Evolutionary conservation across 768 basidiomycete genomes (phyloP).

Genomic region (Wakefieldia striispora): DNA sequence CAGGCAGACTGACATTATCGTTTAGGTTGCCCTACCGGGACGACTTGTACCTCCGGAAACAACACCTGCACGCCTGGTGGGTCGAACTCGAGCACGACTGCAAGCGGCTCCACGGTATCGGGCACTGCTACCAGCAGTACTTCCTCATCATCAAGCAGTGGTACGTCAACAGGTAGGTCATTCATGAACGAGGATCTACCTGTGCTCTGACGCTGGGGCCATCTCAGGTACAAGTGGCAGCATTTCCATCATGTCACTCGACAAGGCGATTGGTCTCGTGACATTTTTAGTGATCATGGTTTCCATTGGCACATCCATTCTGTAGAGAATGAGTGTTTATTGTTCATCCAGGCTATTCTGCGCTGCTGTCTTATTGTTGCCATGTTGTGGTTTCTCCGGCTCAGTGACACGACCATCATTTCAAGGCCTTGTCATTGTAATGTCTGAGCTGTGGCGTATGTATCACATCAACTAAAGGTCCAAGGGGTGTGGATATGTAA

Average conservation of each 20-base stretch:
- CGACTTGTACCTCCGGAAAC: slow-evolving; percentile 2
- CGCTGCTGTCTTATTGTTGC: not conserved
- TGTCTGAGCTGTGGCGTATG: too few species aligned
- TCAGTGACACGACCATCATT: not conserved
- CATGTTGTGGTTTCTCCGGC: not conserved
- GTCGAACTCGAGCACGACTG: not conserved
- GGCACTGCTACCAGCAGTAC: too few species aligned
- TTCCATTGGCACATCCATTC: not conserved
- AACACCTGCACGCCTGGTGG: slow-evolving; percentile 7
- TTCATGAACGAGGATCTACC: not conserved
- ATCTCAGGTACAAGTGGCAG: not conserved
- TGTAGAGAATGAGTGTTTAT: not conserved
- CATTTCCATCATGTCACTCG: not conserved
- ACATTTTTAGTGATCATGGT: not conserved
- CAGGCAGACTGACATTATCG: slow-evolving; percentile 1
- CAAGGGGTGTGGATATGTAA: not conserved
- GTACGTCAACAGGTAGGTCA: not conserved
- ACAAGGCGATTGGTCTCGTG: slow-evolving; percentile 4
- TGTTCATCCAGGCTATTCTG: too few species aligned
- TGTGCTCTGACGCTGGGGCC: not conserved
- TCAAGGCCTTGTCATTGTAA: too few species aligned
- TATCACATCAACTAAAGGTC: not conserved
- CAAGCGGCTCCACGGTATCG: too few species aligned
- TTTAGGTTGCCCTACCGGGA: slow-evolving; percentile 19
- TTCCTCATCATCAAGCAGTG: not conserved